Percentiles rank a stretch among this genome's conserved stretches.
Conservation (phyloP, 129 eudicot genomes). For the Arctium lappa region DNA sequence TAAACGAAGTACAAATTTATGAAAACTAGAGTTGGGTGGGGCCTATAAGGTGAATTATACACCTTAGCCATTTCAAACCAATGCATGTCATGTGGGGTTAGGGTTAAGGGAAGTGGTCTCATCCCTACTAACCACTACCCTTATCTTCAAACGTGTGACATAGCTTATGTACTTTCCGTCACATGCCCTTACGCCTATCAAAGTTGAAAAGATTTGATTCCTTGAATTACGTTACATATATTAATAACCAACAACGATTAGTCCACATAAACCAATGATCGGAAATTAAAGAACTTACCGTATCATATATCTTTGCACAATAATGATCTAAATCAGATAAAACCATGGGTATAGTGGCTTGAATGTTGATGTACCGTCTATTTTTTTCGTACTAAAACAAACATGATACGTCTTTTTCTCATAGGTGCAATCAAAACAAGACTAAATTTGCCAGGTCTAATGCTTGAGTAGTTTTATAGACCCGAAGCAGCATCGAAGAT, state of each 20-base stretch:
- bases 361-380: neutral
- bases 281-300: neutral
- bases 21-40: constrained; percentile 17
- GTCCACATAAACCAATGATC: neutral
- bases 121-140: constrained; percentile 17
- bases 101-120: constrained; percentile 33
- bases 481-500: constrained; percentile 28
- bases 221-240: neutral
- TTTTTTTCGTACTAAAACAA: neutral
- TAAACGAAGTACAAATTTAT: neutral
- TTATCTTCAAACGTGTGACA: constrained; percentile 19
- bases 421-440: constrained; percentile 7
- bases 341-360: neutral
- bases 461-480: constrained; percentile 13
- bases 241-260: neutral
- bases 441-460: constrained; percentile 22
- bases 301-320: neutral
- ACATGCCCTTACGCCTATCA: constrained; percentile 4
- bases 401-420: neutral
- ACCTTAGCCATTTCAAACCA: constrained; percentile 36
- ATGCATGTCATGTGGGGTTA: constrained; percentile 45
- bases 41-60: constrained; percentile 11
- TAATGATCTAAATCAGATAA: neutral
- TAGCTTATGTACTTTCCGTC: constrained; percentile 17
- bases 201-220: neutral